A percentile compares a stretch with the other conserved stretches of the same genome.
These are phyloP conservation scores for Pichia sp. DNA, from an alignment of 1,139 yeast genomes.

Conservation along the genomic window DNA sequence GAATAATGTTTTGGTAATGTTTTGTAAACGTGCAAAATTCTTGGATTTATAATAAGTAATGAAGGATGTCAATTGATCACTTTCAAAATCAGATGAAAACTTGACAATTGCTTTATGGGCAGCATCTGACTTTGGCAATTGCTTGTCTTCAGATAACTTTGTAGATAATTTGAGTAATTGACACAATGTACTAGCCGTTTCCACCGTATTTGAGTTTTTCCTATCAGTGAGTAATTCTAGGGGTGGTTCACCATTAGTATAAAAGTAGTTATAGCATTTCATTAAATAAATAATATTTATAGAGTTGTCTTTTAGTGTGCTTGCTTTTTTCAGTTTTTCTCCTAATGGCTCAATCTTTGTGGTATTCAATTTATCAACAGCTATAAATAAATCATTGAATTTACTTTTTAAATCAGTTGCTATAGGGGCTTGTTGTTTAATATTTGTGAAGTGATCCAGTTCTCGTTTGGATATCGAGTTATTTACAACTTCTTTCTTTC, in stretches of 20 bases:
- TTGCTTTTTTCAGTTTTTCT: conserved; percentile 62
- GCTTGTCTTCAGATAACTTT: conserved; percentile 46
- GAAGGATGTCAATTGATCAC: conserved; percentile 51
- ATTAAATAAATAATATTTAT: conserved; percentile 67
- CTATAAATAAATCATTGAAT: conserved; percentile 54
- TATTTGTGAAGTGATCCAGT: conserved; percentile 59
- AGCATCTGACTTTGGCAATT: conserved; percentile 42
- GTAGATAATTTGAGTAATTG: conserved; percentile 60
- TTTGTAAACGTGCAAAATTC: conserved; percentile 67
- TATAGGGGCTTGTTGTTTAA: conserved; percentile 48
- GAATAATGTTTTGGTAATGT: conserved; percentile 68
- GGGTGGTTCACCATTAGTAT: conserved; percentile 49
- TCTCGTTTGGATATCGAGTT: conserved; percentile 58
- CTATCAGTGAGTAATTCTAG: conserved; percentile 45
- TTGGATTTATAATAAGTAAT: conserved; percentile 49
- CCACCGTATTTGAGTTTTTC: conserved; percentile 40
- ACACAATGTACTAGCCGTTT: conserved; percentile 61
- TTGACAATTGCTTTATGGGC: conserved; percentile 55
- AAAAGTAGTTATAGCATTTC: conserved; percentile 71
- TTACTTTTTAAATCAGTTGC: conserved; percentile 30
- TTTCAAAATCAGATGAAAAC: conserved; percentile 73
- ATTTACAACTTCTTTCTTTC: conserved; percentile 43
- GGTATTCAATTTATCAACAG: conserved; percentile 49
- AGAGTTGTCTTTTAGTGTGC: conserved; percentile 73
- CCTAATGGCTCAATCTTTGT: conserved; percentile 69